Evolutionary conservation across 2,329 filamentous ascomycete genomes (phyloP), one percentile per base, ranked within the genome.

Genomic region (Beauveria sp.): DNA sequence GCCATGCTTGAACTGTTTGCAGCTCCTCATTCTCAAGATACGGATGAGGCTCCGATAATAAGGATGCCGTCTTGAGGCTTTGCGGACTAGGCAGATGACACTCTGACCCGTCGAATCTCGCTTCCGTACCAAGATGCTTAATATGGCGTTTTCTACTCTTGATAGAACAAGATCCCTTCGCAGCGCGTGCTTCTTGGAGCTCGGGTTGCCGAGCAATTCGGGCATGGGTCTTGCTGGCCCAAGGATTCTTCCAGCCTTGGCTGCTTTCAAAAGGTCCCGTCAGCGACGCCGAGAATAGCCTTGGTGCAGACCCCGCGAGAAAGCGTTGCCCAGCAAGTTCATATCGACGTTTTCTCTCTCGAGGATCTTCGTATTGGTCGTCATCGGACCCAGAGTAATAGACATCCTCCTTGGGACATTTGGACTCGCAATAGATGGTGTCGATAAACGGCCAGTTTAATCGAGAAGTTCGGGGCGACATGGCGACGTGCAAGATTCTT

Each of bases 241-340:
- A 84, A 16, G 82, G 82, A 64, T 84, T 83, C 38, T 70, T 67
- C 82, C 82, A 85, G 24, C 79, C 79, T 2, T 72, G 76, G 46
- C 73, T 68, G 60, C 67, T 70, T 50, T 80, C 77, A 65, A 90
- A 88, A 0, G 88, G 88, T 0, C 88, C 88, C 63, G 75, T 79
- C 3, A 90, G 75, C 6, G 75, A 72, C 7, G 88, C 82, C 14
- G 88, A 88, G 3, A 86, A 70, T 3, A 92, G 76, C 26, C 81
- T 68, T 0, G 87, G 80, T 2, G 78, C 69, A 34, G 78, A 74
- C 0, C 88, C 88, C 7, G 77, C 73, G 43, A 89, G 73, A 66
- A 82, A 90, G 40, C 79, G 77, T 38, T 78, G 73, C 1, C 84
- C 88, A 14, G 87, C 80, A 0, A 76, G 72, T 69, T 89, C 86